phyloP scores from a whole-genome alignment of 306 rosid species.

The Neltuma alba region DNA sequence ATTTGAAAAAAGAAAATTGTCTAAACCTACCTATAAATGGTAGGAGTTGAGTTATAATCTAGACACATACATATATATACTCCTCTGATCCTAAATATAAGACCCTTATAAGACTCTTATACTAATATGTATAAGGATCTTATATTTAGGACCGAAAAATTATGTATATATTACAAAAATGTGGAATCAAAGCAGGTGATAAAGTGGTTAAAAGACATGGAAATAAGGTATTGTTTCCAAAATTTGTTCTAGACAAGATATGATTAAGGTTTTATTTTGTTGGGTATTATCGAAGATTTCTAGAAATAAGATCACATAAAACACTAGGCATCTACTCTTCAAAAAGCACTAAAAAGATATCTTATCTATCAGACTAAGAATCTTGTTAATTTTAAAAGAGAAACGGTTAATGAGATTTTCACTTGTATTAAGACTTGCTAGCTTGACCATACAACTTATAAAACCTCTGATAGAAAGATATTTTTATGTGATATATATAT shows the following conservation, averaged over 20 bases:
- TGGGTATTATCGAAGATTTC: neutral
- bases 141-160: too few species aligned
- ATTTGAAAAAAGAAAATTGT: too few species aligned
- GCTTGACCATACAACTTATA: neutral
- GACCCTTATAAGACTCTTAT: too few species aligned
- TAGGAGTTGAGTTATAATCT: too few species aligned
- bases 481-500: neutral
- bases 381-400: neutral
- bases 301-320: neutral
- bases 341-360: neutral
- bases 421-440: neutral
- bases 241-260: neutral
- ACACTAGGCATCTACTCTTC: neutral
- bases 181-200: neutral
- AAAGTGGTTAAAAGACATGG: neutral
- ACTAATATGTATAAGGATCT: too few species aligned
- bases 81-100: too few species aligned
- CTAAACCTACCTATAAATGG: too few species aligned
- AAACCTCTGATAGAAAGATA: neutral
- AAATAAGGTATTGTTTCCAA: neutral
- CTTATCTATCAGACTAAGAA: neutral
- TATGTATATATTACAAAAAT: too few species aligned
- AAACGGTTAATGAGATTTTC: neutral
- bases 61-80: too few species aligned
- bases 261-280: neutral